Evolutionary conservation across 164 flowering plant genomes (phyloP).

Genomic region (Piper betle): DNA sequence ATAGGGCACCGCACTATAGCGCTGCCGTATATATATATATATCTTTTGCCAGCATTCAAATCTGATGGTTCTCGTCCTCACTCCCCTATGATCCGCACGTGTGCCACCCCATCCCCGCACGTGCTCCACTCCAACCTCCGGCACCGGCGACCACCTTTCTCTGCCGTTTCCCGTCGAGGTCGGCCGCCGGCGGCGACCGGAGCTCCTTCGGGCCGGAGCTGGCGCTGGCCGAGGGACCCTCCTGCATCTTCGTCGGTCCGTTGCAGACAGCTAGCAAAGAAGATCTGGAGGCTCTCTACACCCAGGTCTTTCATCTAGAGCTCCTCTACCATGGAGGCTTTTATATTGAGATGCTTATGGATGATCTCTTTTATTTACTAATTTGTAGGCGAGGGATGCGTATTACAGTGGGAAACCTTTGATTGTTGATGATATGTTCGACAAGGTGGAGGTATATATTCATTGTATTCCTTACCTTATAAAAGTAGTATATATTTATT

Average conservation of each 20-base stretch:
- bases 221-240: slow-evolving; percentile 51
- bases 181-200: slow-evolving; percentile 7
- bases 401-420: slow-evolving; percentile 84
- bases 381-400: slow-evolving; percentile 75
- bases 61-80: not conserved
- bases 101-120: slow-evolving; percentile 25
- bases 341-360: not conserved
- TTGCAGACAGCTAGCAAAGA: slow-evolving; percentile 76
- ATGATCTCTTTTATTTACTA: no score
- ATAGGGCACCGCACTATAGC: no score
- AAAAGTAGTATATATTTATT: no score
- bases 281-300: slow-evolving; percentile 83
- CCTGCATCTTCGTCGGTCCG: slow-evolving; percentile 84
- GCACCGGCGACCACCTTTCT: slow-evolving; percentile 14
- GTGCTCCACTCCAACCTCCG: slow-evolving; percentile 24
- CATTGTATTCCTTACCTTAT: no score
- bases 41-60: no score
- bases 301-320: slow-evolving; percentile 29
- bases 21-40: no score
- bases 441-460: slow-evolving; percentile 86
- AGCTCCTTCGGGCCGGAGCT: slow-evolving; percentile 8
- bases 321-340: not conserved
- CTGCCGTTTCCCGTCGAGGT: slow-evolving; percentile 23
- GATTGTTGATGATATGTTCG: slow-evolving; percentile 94
- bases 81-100: slow-evolving; percentile 38